phyloP scores from a whole-genome alignment of 2,329 filamentous ascomycete species.

The Talaromyces sp. region DNA sequence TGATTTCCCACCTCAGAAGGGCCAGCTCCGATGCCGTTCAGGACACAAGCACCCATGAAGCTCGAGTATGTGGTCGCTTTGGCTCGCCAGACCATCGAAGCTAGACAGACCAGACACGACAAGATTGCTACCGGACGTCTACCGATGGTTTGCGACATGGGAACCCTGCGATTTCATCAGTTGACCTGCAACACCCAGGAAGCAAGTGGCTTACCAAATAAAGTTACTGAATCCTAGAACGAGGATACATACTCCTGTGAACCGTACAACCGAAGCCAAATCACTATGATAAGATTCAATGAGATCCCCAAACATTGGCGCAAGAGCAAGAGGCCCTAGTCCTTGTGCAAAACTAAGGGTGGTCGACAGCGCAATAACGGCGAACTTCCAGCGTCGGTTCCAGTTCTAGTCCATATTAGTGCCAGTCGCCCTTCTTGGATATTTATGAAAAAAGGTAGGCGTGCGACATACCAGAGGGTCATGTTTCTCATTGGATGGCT shows the following conservation, averaged over 20 bases:
- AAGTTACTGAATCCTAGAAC: constrained; percentile 60
- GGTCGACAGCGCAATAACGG: constrained; percentile 31
- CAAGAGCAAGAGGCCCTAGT: constrained; percentile 54
- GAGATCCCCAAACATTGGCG: constrained; percentile 59
- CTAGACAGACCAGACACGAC: constrained; percentile 53
- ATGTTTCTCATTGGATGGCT: constrained; percentile 47
- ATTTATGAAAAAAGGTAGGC: not conserved
- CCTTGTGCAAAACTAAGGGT: constrained; percentile 54
- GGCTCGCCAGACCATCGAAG: constrained; percentile 57
- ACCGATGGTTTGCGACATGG: constrained; percentile 54
- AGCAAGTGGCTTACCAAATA: constrained; percentile 47
- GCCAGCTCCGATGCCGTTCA: constrained; percentile 14
- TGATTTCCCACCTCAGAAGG: constrained; percentile 30
- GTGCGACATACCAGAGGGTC: constrained; percentile 42
- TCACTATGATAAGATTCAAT: constrained; percentile 55
- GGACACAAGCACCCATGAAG: constrained; percentile 61
- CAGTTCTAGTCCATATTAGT: constrained; percentile 39
- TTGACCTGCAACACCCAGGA: not conserved
- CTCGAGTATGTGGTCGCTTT: constrained; percentile 56
- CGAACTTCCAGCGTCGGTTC: constrained; percentile 45
- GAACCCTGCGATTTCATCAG: constrained; percentile 43
- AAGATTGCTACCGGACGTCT: constrained; percentile 53
- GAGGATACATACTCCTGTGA: constrained; percentile 56
- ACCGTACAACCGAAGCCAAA: constrained; percentile 54
- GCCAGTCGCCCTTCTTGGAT: not conserved